phyloP scores from a whole-genome alignment of 1,139 yeast genomes.

The Casaregolazyma lundiana region DNA sequence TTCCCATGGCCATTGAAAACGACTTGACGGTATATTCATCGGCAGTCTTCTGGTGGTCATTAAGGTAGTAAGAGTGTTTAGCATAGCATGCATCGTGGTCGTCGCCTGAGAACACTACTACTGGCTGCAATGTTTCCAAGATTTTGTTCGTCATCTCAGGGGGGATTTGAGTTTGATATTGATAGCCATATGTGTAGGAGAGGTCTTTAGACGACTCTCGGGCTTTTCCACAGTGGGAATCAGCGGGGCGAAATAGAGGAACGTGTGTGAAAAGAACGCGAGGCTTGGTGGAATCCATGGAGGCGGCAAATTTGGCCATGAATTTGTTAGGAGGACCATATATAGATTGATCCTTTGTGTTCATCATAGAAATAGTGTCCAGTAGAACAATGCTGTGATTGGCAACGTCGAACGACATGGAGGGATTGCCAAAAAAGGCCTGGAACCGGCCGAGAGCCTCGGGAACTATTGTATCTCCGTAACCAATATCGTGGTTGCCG shows the following conservation, averaged over 20 bases:
- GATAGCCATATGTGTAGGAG: conserved; percentile 59
- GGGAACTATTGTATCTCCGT: conserved; percentile 60
- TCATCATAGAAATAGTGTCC: conserved; percentile 77
- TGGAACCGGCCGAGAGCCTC: conserved; percentile 58
- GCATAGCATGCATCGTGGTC: conserved; percentile 95
- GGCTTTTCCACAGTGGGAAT: conserved; percentile 58
- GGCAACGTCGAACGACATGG: conserved; percentile 56
- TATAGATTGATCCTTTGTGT: conserved; percentile 40
- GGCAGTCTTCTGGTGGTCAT: conserved; percentile 6
- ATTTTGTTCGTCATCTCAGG: conserved; percentile 54
- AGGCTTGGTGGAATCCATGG: conserved; percentile 42
- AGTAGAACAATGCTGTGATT: conserved; percentile 73
- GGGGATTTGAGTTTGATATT: conserved; percentile 72
- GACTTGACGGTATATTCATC: conserved; percentile 86
- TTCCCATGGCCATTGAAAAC: conserved; percentile 91
- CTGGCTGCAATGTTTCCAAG: conserved; percentile 55
- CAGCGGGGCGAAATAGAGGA: conserved; percentile 60
- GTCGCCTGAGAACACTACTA: conserved; percentile 79
- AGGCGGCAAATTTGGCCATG: conserved; percentile 31
- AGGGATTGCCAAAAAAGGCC: conserved; percentile 65
- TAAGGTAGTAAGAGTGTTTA: conserved; percentile 44
- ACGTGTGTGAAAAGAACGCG: conserved; percentile 73
- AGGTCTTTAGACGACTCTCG: conserved; percentile 62
- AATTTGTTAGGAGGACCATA: conserved; percentile 42
- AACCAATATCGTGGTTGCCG: conserved; percentile 96